Evolutionary conservation across 495 filamentous ascomycete species (phyloP).

Genomic region (Penicillium robsamsonii): DNA sequence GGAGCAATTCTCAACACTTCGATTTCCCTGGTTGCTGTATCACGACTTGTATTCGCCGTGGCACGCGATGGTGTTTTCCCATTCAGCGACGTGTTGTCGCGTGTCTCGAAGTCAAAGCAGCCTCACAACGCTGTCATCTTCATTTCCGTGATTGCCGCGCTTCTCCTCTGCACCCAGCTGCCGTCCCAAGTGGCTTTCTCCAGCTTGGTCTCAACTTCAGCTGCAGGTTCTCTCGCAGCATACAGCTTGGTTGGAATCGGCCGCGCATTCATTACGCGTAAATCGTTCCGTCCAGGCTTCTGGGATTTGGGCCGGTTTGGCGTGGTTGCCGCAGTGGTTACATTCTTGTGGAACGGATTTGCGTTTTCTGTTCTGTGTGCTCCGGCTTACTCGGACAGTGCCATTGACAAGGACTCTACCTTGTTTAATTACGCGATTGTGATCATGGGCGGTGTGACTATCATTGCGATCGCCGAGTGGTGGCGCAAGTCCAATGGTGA

Average conservation of each 20-base stretch:
- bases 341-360: conserved; percentile 39
- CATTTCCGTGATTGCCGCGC: conserved; percentile 30
- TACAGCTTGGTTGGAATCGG: conserved; percentile 38
- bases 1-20: conserved; percentile 38
- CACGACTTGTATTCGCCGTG: conserved; percentile 40
- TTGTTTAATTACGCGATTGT: conserved; percentile 40
- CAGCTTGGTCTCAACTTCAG: conserved; percentile 36
- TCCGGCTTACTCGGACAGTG: conserved; percentile 30
- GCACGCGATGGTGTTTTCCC: conserved; percentile 40
- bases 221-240: conserved; percentile 36
- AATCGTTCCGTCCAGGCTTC: conserved; percentile 31
- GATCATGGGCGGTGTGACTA: conserved; percentile 38
- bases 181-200: conserved; percentile 37
- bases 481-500: conserved; percentile 34
- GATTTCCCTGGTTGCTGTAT: conserved; percentile 38
- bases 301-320: conserved; percentile 35
- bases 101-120: conserved; percentile 36
- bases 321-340: conserved; percentile 31
- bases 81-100: conserved; percentile 30
- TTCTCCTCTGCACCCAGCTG: conserved; percentile 37
- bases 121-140: conserved; percentile 40
- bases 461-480: conserved; percentile 33
- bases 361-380: conserved; percentile 36
- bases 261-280: conserved; percentile 32
- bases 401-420: conserved; percentile 27